phyloP scores from a whole-genome alignment of 2,329 filamentous ascomycete species.

The Exophiala spinifera region DNA sequence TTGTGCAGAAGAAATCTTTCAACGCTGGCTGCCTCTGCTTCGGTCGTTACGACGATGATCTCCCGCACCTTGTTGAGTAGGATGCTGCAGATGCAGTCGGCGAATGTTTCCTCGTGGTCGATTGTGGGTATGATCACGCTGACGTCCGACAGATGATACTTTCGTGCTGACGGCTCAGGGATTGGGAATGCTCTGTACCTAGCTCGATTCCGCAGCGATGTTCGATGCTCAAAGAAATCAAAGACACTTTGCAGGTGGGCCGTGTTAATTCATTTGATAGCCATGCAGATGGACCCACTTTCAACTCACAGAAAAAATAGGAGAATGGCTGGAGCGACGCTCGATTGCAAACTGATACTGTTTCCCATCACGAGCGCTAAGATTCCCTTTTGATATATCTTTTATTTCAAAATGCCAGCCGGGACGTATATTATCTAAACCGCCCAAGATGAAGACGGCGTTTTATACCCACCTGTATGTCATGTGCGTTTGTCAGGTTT shows the following conservation, averaged over 20 bases:
- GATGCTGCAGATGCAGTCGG: slow-evolving; percentile 1
- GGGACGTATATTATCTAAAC: too few species aligned
- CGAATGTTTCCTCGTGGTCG: slow-evolving; percentile 1
- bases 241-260: neutral
- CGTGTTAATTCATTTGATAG: neutral
- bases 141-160: neutral
- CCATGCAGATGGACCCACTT: neutral
- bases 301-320: neutral
- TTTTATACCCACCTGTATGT: too few species aligned
- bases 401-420: too few species aligned
- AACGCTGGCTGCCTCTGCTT: slow-evolving; percentile 1
- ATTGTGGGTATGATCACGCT: slow-evolving; percentile 10
- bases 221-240: slow-evolving; percentile 2
- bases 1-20: neutral
- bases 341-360: neutral
- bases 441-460: too few species aligned
- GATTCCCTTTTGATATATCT: too few species aligned
- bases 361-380: neutral
- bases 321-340: neutral
- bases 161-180: neutral
- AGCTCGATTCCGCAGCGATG: neutral
- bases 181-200: slow-evolving; percentile 3
- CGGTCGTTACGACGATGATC: slow-evolving; percentile 8
- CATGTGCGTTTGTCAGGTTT: too few species aligned
- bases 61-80: slow-evolving; percentile 2